phyloP scores from a whole-genome alignment of 768 basidiomycete species.

The Clavaria fumosa region DNA sequence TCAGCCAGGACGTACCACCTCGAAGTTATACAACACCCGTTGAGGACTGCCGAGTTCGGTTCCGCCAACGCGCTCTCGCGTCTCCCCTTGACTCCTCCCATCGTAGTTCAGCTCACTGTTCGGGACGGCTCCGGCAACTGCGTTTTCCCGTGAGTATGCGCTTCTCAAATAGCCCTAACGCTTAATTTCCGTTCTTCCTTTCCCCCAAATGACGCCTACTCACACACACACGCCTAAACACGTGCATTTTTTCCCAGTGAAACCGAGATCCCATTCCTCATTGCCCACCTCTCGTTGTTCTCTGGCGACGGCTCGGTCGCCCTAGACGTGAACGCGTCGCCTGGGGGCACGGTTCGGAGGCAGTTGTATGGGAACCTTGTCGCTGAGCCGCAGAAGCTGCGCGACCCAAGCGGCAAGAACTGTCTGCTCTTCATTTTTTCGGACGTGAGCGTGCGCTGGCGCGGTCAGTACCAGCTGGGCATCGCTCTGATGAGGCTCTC shows the following conservation, averaged over 20 bases:
- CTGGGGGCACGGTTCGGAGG: constrained; percentile 30
- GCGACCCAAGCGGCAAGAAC: constrained; percentile 64
- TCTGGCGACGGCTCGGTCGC: constrained; percentile 49
- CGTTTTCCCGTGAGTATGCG: constrained; percentile 57
- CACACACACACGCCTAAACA: too few relatives aligned
- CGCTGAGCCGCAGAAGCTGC: constrained; percentile 62
- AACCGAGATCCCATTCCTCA: constrained; percentile 73
- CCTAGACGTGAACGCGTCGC: constrained; percentile 49
- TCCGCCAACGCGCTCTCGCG: constrained; percentile 50
- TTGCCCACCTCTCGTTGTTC: constrained; percentile 68
- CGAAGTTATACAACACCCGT: constrained; percentile 75
- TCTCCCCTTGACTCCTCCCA: constrained; percentile 70
- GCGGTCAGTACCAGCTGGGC: constrained; percentile 62
- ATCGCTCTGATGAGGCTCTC: constrained; percentile 61
- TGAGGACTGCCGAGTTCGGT: constrained; percentile 70
- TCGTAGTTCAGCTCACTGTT: constrained; percentile 67
- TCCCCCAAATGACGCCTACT: too few relatives aligned
- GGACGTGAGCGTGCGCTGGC: constrained; percentile 73
- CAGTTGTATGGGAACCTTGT: constrained; percentile 78
- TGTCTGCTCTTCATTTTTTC: constrained; percentile 87
- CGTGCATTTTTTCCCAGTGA: constrained; percentile 55
- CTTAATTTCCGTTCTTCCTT: constrained; percentile 7
- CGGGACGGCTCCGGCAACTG: constrained; percentile 55
- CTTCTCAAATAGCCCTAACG: constrained; percentile 6
- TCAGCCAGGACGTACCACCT: constrained; percentile 52